These are phyloP conservation scores for Iris pallida DNA, from an alignment of 116 monocot species.

Conservation along the genomic window DNA sequence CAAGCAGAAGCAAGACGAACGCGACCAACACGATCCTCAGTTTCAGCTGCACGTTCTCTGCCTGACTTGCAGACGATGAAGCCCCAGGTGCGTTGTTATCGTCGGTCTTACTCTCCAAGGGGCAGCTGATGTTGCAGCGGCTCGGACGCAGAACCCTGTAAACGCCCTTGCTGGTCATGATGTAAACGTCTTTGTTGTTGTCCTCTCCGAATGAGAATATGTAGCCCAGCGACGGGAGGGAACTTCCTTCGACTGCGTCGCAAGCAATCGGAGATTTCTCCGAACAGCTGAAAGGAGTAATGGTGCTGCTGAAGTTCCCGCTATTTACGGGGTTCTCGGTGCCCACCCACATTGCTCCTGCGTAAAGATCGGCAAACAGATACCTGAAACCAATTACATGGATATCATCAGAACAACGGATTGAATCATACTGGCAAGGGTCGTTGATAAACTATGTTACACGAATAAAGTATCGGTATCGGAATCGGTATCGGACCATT, in stretches of 20 bases:
- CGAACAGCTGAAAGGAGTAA: constrained; percentile 64
- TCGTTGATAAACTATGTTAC: too few relatives aligned
- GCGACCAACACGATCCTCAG: background rate
- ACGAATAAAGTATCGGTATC: too few relatives aligned
- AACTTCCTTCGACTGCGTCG: constrained; percentile 32
- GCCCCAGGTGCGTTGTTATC: constrained; percentile 25
- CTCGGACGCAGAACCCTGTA: constrained; percentile 75
- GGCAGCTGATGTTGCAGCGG: constrained; percentile 66
- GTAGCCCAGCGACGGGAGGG: constrained; percentile 57
- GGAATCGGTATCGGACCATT: too few relatives aligned
- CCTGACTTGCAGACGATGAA: constrained; percentile 18
- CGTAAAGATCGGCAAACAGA: constrained; percentile 85
- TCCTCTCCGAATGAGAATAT: constrained; percentile 92
- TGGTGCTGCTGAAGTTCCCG: constrained; percentile 65
- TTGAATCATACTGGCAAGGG: too few relatives aligned
- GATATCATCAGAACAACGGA: too few relatives aligned
- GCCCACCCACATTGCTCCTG: constrained; percentile 56
- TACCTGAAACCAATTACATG: constrained; percentile 40
- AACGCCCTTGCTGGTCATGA: constrained; percentile 69
- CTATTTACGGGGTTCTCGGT: constrained; percentile 67
- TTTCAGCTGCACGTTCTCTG: background rate
- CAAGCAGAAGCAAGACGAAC: background rate
- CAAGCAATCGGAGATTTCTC: constrained; percentile 67
- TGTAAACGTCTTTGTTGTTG: constrained; percentile 63
- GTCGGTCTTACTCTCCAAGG: constrained; percentile 34